Evolutionary conservation across 352 stramenopile species (phyloP).

Genomic region (Thalassiosira sp.): DNA sequence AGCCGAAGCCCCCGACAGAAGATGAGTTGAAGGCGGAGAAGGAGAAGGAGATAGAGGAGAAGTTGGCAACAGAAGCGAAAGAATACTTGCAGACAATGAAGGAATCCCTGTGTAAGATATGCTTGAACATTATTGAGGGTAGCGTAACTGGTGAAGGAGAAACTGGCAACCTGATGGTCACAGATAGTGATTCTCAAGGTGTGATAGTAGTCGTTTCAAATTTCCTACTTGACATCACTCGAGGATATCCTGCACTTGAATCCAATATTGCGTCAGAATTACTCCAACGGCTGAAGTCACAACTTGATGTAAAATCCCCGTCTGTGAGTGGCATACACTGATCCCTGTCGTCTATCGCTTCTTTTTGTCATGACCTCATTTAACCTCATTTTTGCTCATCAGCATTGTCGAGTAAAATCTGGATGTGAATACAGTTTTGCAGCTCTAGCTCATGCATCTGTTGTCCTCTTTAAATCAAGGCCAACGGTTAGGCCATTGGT

Average conservation of each 20-base stretch:
- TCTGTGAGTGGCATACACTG: conserved; percentile 15
- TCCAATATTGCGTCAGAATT: conserved; percentile 51
- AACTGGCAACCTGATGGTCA: conserved; percentile 1
- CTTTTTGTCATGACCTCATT: neutral
- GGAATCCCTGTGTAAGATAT: conserved; percentile 27
- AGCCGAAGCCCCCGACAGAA: conserved; percentile 28
- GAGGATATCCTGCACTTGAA: conserved; percentile 53
- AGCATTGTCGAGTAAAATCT: conserved; percentile 56
- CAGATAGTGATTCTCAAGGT: conserved; percentile 51
- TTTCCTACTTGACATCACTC: conserved; percentile 71
- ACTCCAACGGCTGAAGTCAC: conserved; percentile 47
- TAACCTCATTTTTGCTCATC: neutral
- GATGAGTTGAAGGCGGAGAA: conserved; percentile 34
- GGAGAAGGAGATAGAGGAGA: conserved; percentile 48
- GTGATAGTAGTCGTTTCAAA: conserved; percentile 67
- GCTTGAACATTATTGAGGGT: conserved; percentile 51
- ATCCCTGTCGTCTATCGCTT: neutral
- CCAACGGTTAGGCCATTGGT: conserved; percentile 65
- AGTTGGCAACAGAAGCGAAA: conserved; percentile 32
- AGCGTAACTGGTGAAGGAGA: conserved; percentile 9
- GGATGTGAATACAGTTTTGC: conserved; percentile 63
- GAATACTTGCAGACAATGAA: conserved; percentile 43
- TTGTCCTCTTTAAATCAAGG: conserved; percentile 72
- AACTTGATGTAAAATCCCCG: conserved; percentile 47
- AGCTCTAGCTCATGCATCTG: conserved; percentile 66